These are phyloP conservation scores for Rugosomyces carneus DNA, from an alignment of 1,284 basidiomycete species.

Conservation along the genomic window DNA sequence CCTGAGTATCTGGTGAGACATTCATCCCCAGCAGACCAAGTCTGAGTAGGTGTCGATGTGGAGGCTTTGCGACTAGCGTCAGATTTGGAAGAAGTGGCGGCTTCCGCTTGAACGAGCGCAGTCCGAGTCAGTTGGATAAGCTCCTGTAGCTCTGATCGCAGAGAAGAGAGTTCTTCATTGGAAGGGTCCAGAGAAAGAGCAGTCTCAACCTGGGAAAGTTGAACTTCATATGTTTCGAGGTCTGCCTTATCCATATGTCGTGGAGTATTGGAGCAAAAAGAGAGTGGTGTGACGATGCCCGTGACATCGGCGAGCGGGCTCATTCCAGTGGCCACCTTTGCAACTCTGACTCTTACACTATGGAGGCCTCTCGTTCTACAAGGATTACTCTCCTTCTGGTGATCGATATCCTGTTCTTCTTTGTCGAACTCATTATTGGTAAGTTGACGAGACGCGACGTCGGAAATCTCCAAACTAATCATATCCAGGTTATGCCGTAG, in stretches of 20 bases:
- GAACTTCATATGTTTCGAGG: slow-evolving; percentile 84
- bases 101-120: slow-evolving; percentile 62
- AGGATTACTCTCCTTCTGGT: slow-evolving; percentile 77
- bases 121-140: slow-evolving; percentile 84
- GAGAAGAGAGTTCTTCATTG: slow-evolving; percentile 71
- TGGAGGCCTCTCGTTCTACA: slow-evolving; percentile 58
- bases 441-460: slow-evolving; percentile 16
- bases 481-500: slow-evolving; percentile 79
- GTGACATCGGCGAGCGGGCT: slow-evolving; percentile 1
- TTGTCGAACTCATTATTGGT: slow-evolving; percentile 87
- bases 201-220: slow-evolving; percentile 85
- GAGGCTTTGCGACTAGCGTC: slow-evolving; percentile 50
- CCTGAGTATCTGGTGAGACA: slow-evolving; percentile 88
- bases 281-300: slow-evolving; percentile 1
- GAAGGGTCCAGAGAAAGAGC: slow-evolving; percentile 80
- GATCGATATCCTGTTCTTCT: slow-evolving; percentile 89
- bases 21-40: slow-evolving; percentile 84
- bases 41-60: slow-evolving; percentile 42
- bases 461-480: slow-evolving; percentile 10
- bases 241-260: slow-evolving; percentile 64
- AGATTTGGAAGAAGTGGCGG: slow-evolving; percentile 53
- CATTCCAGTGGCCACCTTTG: too few relatives aligned
- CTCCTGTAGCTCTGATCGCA: slow-evolving; percentile 83
- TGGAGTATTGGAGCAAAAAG: not conserved
- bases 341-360: slow-evolving; percentile 4